Evolutionary conservation across 2,329 filamentous ascomycete species (phyloP).

Genomic region (Alternaria solani): DNA sequence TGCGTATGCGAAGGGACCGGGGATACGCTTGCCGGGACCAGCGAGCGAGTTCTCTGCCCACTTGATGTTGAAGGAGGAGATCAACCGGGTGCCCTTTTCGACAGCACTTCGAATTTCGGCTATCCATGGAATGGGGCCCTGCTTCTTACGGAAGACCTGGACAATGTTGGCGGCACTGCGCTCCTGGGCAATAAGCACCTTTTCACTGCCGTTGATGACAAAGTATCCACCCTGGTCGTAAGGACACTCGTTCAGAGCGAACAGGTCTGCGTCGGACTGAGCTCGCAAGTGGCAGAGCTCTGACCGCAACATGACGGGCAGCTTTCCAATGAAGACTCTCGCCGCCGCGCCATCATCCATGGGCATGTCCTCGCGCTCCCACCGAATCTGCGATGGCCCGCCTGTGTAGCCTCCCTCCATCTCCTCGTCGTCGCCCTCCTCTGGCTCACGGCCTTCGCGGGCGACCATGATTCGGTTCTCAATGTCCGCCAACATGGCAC

Average conservation of each 20-base stretch:
- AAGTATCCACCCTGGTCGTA: conserved; percentile 99
- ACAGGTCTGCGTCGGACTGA: conserved; percentile 84
- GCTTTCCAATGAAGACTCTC: conserved; percentile 89
- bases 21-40: conserved; percentile 75
- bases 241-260: conserved; percentile 92
- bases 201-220: conserved; percentile 98
- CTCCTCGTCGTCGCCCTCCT: conserved; percentile 69
- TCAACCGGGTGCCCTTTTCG: conserved; percentile 93
- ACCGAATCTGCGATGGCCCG: conserved; percentile 51
- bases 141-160: conserved; percentile 98
- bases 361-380: conserved; percentile 60
- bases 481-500: conserved; percentile 88
- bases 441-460: conserved; percentile 72
- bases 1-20: conserved; percentile 87
- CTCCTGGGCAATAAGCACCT: conserved; percentile 97
- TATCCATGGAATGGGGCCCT: conserved; percentile 90
- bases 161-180: conserved; percentile 98
- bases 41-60: conserved; percentile 84
- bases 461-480: conserved; percentile 84
- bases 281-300: conserved; percentile 90
- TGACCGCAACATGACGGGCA: conserved; percentile 98
- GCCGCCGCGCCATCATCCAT: conserved; percentile 64
- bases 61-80: conserved; percentile 92
- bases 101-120: conserved; percentile 96
- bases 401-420: conserved; percentile 47